A percentile compares a stretch with the other conserved stretches of the same genome.
phyloP scores from a whole-genome alignment of 2,329 filamentous ascomycete species.

The Trichoderma koningiopsis region DNA sequence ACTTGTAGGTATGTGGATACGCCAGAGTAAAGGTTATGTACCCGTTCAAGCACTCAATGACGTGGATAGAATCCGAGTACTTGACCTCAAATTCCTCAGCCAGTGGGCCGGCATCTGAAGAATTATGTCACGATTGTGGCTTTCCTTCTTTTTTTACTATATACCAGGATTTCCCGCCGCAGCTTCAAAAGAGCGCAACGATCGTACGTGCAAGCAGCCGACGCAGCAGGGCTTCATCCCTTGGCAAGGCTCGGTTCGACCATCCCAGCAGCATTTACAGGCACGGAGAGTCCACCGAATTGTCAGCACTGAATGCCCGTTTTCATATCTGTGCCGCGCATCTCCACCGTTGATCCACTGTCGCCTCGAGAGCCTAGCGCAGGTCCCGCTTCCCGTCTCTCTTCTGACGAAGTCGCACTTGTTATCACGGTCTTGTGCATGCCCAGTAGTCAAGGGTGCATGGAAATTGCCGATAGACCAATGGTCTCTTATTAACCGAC shows the following conservation, averaged over 20 bases:
- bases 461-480: background rate
- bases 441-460: background rate
- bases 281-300: background rate
- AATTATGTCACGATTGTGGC: background rate
- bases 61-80: background rate
- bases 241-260: background rate
- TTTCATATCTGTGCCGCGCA: background rate
- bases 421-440: background rate
- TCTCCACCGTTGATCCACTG: constrained; percentile 2
- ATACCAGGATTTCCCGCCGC: background rate
- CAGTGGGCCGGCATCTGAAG: background rate
- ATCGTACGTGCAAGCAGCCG: background rate
- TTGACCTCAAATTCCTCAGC: background rate
- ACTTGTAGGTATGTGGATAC: background rate
- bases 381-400: background rate
- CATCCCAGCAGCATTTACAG: background rate
- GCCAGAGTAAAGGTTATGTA: background rate
- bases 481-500: background rate
- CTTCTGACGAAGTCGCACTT: background rate
- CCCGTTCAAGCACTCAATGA: background rate
- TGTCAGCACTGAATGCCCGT: constrained; percentile 1
- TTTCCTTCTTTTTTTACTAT: background rate
- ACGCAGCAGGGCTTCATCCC: background rate
- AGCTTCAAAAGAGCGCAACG: background rate
- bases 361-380: constrained; percentile 19